Percentiles rank a stretch among this genome's conserved stretches.
Evolutionary conservation across 495 filamentous ascomycete species (phyloP).

Genomic region (Penicillium angulare): DNA sequence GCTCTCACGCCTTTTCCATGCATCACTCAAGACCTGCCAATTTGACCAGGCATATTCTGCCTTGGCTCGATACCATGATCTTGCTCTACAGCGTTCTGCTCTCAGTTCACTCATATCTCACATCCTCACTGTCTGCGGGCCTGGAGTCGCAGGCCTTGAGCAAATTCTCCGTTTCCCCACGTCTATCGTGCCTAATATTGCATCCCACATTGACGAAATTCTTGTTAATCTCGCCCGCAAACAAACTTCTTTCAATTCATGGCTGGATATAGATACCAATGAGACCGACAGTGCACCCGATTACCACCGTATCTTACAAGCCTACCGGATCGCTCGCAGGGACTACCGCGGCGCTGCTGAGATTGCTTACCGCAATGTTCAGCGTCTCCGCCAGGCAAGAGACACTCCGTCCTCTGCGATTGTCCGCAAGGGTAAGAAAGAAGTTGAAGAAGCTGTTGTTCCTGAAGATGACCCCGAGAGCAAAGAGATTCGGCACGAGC

Average conservation of each 20-base stretch:
- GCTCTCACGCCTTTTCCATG: slow-evolving; percentile 78
- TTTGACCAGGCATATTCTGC: slow-evolving; percentile 83
- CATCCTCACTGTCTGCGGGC: slow-evolving; percentile 66
- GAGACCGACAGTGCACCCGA: slow-evolving; percentile 35
- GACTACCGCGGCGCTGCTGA: slow-evolving; percentile 89
- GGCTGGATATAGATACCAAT: slow-evolving; percentile 32
- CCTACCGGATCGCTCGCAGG: slow-evolving; percentile 77
- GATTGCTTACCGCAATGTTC: slow-evolving; percentile 64
- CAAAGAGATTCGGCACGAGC: slow-evolving; percentile 58
- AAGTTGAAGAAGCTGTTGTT: slow-evolving; percentile 50
- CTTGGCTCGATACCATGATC: slow-evolving; percentile 66
- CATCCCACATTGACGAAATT: slow-evolving; percentile 72
- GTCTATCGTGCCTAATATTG: slow-evolving; percentile 64
- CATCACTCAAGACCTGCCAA: slow-evolving; percentile 69
- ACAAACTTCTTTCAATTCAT: slow-evolving; percentile 35
- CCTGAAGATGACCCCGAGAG: slow-evolving; percentile 55
- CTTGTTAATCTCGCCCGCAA: slow-evolving; percentile 54
- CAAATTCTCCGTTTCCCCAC: slow-evolving; percentile 70
- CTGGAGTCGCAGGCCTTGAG: slow-evolving; percentile 43
- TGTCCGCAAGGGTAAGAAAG: slow-evolving; percentile 31
- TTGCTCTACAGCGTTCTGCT: slow-evolving; percentile 59
- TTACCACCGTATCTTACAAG: slow-evolving; percentile 81
- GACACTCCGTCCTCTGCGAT: slow-evolving; percentile 46
- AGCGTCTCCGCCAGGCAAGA: slow-evolving; percentile 54
- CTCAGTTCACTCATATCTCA: slow-evolving; percentile 67